These are phyloP conservation scores for Ambrosia hybrid DNA, from an alignment of 140 eudicot species.

Conservation along the genomic window DNA sequence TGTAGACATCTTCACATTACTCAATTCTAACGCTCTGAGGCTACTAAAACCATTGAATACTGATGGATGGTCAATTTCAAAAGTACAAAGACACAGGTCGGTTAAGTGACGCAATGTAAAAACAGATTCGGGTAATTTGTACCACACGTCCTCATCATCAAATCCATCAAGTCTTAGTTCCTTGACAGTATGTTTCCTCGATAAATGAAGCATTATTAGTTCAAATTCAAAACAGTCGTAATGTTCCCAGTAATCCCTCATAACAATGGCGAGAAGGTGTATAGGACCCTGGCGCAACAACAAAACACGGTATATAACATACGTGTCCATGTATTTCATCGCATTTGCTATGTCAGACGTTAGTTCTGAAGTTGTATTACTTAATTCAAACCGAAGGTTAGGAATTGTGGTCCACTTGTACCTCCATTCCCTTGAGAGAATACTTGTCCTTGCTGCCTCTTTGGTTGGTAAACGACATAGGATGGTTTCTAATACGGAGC, in stretches of 20 bases:
- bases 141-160: background rate
- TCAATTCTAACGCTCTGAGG: background rate
- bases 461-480: background rate
- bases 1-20: background rate
- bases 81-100: background rate
- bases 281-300: background rate
- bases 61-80: background rate
- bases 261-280: background rate
- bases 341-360: background rate
- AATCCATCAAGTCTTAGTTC: background rate
- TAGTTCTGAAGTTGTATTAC: background rate
- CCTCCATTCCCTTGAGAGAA: slow-evolving; percentile 7
- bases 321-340: background rate
- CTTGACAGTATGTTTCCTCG: background rate
- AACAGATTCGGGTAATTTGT: background rate
- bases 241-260: background rate
- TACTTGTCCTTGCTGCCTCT: slow-evolving; percentile 4
- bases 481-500: too few relatives aligned
- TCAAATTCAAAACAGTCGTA: background rate
- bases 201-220: background rate
- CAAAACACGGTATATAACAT: background rate
- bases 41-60: background rate
- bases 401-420: slow-evolving; percentile 10
- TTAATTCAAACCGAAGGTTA: background rate
- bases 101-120: background rate